Evolutionary conservation across 257 asterid species (phyloP).

Genomic region (Ocimum tenuiflorum): DNA sequence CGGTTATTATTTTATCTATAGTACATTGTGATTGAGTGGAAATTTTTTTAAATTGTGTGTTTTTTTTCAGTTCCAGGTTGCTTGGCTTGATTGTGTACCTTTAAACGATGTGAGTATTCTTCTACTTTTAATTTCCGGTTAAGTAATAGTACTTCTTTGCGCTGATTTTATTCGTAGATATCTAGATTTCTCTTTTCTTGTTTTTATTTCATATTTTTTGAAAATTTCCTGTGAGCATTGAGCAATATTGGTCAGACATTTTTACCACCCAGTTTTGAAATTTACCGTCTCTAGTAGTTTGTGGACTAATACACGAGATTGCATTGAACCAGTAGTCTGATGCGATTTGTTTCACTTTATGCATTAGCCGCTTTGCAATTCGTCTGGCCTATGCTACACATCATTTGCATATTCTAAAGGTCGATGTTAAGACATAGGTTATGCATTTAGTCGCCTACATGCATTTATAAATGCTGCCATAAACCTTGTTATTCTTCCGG

Average conservation of each 20-base stretch:
- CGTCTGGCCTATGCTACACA: no score
- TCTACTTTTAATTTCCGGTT: neutral
- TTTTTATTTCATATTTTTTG: neutral
- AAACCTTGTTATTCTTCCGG: no score
- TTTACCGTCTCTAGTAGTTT: neutral
- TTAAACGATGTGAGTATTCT: constrained; percentile 21
- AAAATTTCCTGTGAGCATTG: no score
- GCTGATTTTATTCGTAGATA: neutral
- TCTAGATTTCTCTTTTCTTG: neutral
- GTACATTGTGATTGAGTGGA: neutral
- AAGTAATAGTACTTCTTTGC: neutral
- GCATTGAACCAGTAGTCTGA: neutral
- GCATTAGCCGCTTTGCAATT: no score
- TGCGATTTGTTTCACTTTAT: neutral
- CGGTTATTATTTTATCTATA: no score
- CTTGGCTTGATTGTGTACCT: constrained; percentile 10
- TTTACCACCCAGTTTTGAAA: neutral
- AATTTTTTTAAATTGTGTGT: no score
- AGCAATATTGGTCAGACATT: neutral
- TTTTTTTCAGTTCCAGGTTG: constrained; percentile 18
- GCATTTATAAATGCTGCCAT: no score
- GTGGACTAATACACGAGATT: neutral
- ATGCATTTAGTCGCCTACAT: no score
- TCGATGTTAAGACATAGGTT: no score
- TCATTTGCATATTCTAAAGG: no score